Base-by-base conservation (phyloP, 768 basidiomycete genomes). In the Candolleomyces aberdarensis region DNA sequence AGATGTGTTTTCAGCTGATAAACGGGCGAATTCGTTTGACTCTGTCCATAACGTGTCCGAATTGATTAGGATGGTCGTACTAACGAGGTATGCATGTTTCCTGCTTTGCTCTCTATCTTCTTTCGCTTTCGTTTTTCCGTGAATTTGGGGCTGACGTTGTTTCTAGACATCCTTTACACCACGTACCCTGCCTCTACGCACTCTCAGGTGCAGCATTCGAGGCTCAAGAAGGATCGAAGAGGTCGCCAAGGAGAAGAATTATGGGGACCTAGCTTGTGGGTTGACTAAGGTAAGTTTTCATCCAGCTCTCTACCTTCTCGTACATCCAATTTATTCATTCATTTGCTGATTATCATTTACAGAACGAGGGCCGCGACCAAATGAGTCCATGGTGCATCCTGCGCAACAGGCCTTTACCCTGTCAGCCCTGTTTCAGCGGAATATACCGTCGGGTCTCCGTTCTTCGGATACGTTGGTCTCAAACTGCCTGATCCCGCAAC, bases 371-470 rank as follows among this genome's bases (percentile, higher is more conserved):
- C 68, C 93, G 91, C 64, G 91, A 92, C 1, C 92, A 94, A 70
- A 94, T 93, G 92, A 91, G 88, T 65, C 89, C 92, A 0, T 94
- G 92, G 92, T 93, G 87, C 65, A 80, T 93, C 15, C 93, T 92
- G 85, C 54, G 85, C 90, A 0, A 79, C 94, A 71, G 91, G 92
- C 1, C 89, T 94, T 71, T 94, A 94, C 65, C 91, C 89, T 40
- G 91, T 94, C 43, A 88, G 92, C 68, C 91, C 92, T 0, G 88
- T 88, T 0, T 89, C 87, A 0, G 85, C 83, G 2, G 83, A 85
- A 66, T 94, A 92, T 63, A 77, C 92, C 60, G 77, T 94, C 49
- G 92, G 91, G 63, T 84, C 85, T 26, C 81, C 82, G 0, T 80
- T 84, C 66, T 81, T 80, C 56, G 80, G 82, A 57, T 74, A 76